A percentile compares a stretch with the other conserved stretches of the same genome.
phyloP scores from a whole-genome alignment of 2,329 filamentous ascomycete genomes.

The Cladosporium sp. region DNA sequence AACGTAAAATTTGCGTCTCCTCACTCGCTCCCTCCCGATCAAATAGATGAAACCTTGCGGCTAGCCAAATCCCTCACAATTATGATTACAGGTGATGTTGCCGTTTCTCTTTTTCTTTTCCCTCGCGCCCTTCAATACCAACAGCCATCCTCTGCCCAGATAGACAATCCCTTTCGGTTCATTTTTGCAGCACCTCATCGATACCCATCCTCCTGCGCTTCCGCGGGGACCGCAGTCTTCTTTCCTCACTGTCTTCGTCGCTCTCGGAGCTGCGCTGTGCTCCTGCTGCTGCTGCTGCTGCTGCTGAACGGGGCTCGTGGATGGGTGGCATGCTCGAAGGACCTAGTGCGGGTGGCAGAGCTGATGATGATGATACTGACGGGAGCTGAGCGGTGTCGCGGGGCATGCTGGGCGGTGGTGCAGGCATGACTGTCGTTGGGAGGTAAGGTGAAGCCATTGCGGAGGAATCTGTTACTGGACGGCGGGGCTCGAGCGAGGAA shows the following conservation, averaged over 20 bases:
- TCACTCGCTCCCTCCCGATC: neutral
- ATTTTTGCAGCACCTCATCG: conserved; percentile 35
- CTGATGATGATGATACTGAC: conserved; percentile 26
- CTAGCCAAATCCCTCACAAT: neutral
- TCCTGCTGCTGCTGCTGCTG: neutral
- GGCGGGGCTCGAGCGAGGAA: neutral
- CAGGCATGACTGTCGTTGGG: neutral
- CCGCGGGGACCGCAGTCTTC: conserved; percentile 22
- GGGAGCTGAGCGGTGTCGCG: conserved; percentile 27
- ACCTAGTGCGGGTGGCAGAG: neutral
- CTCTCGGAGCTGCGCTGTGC: conserved; percentile 13
- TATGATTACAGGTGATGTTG: neutral
- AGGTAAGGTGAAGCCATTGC: neutral
- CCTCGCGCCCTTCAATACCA: neutral
- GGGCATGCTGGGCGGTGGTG: conserved; percentile 15
- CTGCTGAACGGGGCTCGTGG: neutral
- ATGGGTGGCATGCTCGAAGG: conserved; percentile 3
- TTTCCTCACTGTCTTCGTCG: conserved; percentile 28
- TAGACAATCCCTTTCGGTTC: neutral
- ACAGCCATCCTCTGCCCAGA: neutral
- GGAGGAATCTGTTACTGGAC: neutral
- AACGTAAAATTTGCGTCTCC: neutral
- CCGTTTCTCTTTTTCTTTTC: neutral
- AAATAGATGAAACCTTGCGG: neutral
- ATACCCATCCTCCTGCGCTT: conserved; percentile 36